These are phyloP conservation scores for Novymonas esmeraldas DNA, from an alignment of 208 protist genomes.

Conservation along the genomic window DNA sequence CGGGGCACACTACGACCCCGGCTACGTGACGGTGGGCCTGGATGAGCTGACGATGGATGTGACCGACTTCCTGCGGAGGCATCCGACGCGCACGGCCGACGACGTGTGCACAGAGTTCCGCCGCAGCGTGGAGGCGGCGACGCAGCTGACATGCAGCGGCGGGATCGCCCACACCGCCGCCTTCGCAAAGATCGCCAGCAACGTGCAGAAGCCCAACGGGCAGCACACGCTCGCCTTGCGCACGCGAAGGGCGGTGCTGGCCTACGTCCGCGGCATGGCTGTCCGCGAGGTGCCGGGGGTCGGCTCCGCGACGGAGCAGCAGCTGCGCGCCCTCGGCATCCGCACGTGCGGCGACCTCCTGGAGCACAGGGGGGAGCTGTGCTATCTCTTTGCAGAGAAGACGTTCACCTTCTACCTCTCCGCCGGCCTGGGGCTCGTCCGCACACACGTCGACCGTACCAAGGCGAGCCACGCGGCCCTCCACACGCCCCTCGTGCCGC, in stretches of 20 bases:
- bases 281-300: constrained; percentile 66
- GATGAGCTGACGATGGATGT: constrained; percentile 84
- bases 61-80: constrained; percentile 38
- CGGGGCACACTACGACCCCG: constrained; percentile 73
- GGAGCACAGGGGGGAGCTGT: constrained; percentile 35
- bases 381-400: constrained; percentile 60
- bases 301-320: constrained; percentile 43
- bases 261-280: constrained; percentile 39
- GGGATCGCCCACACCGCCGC: constrained; percentile 75
- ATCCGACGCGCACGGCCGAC: constrained; percentile 25
- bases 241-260: constrained; percentile 58
- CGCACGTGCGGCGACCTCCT: constrained; percentile 49
- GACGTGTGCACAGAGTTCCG: constrained; percentile 55
- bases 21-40: constrained; percentile 58
- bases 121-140: constrained; percentile 43
- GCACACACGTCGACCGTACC: constrained; percentile 44
- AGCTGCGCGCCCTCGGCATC: constrained; percentile 55
- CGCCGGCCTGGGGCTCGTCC: constrained; percentile 54
- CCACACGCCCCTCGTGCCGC: not conserved
- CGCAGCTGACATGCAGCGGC: constrained; percentile 70
- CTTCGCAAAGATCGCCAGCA: constrained; percentile 84
- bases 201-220: constrained; percentile 93
- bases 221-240: constrained; percentile 60
- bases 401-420: constrained; percentile 63
- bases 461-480: constrained; percentile 15